Evolutionary conservation across 2,329 filamentous ascomycete species (phyloP).

Genomic region (Neurospora crassa): DNA sequence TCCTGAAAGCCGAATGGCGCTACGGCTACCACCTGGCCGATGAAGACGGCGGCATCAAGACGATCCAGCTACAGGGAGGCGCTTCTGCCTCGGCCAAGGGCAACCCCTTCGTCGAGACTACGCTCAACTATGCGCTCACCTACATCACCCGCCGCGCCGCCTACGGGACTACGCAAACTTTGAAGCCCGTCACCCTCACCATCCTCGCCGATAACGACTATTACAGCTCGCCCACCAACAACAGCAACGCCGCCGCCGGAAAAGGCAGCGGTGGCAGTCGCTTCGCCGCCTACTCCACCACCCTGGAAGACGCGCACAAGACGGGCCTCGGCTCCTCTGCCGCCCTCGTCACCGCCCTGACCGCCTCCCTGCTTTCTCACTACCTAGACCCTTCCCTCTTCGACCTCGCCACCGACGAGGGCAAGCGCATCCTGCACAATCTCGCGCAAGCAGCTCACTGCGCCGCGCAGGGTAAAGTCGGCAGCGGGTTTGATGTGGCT

Average conservation of each 20-base stretch:
- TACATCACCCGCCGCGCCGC: constrained; percentile 51
- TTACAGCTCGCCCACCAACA: constrained; percentile 60
- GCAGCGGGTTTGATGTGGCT: constrained; percentile 91
- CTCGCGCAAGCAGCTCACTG: constrained; percentile 90
- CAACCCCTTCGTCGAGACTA: constrained; percentile 90
- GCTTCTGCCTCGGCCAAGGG: neutral
- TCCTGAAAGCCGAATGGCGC: constrained; percentile 75
- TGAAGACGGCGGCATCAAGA: constrained; percentile 68
- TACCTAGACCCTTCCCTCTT: constrained; percentile 54
- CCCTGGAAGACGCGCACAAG: constrained; percentile 75
- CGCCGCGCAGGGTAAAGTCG: constrained; percentile 92
- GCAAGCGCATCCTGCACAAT: constrained; percentile 68
- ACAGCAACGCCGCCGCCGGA: constrained; percentile 11
- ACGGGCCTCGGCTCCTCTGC: constrained; percentile 93
- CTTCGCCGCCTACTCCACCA: constrained; percentile 71
- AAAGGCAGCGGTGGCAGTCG: constrained; percentile 28
- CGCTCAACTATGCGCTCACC: constrained; percentile 76
- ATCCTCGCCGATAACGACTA: constrained; percentile 95
- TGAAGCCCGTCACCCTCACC: constrained; percentile 64
- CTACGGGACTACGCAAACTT: constrained; percentile 33
- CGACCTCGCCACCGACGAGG: constrained; percentile 43
- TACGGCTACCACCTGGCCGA: constrained; percentile 67
- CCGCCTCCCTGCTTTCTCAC: constrained; percentile 65
- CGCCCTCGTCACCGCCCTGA: constrained; percentile 82
- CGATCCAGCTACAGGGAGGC: constrained; percentile 70